Base-by-base conservation (phyloP, 1,284 basidiomycete species). In the Ceratobasidium sp. region DNA sequence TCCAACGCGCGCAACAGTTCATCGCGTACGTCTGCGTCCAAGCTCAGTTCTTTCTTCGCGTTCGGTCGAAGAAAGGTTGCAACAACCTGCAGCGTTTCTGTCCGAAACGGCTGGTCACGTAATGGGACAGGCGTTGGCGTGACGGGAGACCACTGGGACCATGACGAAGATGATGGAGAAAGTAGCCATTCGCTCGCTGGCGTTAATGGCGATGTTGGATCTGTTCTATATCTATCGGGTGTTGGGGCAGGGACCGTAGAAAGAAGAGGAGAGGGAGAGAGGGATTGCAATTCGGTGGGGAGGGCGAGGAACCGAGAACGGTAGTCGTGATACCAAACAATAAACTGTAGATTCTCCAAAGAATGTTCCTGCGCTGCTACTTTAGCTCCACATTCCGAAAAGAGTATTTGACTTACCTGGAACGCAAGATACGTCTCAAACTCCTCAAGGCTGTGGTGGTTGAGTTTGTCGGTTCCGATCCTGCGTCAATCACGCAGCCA, bases 311-410 rank as follows among this genome's bases (percentile, higher is more conserved):
- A 88, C 3, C 86, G 84, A 33, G 80, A 75, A 39, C 84, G 84
- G 80, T 87, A 88, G 79, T 86, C 85, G 82, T 85, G 80, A 80
- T 85, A 87, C 87, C 87, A 88, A 49, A 87, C 84, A 49, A 87
- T 80, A 76, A 87, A 88, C 63, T 87, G 87, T 9, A 88, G 83
- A 71, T 86, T 85, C 81, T 87, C 86, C 3, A 87, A 77, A 13
- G 86, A 84, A 78, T 85, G 83, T 77, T 87, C 86, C 84, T 86
- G 71, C 49, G 69, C 4, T 1, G n/a, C 23, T 39, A 9, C 2
- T 13, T 77, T 23, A 69, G 23, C 68, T 68, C n/a, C 66, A 28
- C 42, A 39, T 5, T 44, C 13, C 5, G 40, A 42, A 46, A 23
- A 64, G 10, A 46, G 61, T 4, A 12, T 68, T 79, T 2, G 49